Evolutionary conservation across 495 filamentous ascomycete species (phyloP).

Genomic region (Massariosphaeria phaeospora): DNA sequence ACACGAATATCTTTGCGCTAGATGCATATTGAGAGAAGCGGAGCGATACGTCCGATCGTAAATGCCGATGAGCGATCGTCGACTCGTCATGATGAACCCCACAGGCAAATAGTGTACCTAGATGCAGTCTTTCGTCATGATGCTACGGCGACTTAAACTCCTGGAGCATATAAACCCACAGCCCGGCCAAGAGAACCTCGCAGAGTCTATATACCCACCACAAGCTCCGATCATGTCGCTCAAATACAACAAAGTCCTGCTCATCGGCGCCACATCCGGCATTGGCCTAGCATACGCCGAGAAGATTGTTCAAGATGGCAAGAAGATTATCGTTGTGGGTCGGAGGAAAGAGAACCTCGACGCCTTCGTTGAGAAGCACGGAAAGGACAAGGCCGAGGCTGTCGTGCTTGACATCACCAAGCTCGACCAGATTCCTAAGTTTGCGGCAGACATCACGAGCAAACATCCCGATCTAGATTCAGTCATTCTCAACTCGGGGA

Average conservation of each 20-base stretch:
- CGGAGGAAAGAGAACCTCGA: constrained; percentile 63
- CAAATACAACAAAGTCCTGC: constrained; percentile 62
- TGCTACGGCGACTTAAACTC: constrained; percentile 8
- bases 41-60: too few relatives aligned
- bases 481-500: constrained; percentile 55
- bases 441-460: constrained; percentile 51
- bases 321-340: constrained; percentile 58
- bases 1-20: too few relatives aligned
- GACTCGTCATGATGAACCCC: too few relatives aligned
- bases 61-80: too few relatives aligned
- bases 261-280: constrained; percentile 67
- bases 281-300: constrained; percentile 64
- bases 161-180: constrained; percentile 11
- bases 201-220: not conserved
- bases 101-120: too few relatives aligned
- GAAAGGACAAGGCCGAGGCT: constrained; percentile 49
- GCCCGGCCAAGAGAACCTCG: not conserved
- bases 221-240: constrained; percentile 42
- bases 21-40: too few relatives aligned
- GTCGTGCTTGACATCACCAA: constrained; percentile 62
- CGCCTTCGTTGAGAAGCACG: constrained; percentile 55
- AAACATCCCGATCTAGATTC: constrained; percentile 55
- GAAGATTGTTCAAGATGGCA: constrained; percentile 57
- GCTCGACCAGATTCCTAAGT: constrained; percentile 53
- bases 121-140: constrained; percentile 10